Base-by-base conservation (phyloP, 495 filamentous ascomycete species). In the Podospora comata region DNA sequence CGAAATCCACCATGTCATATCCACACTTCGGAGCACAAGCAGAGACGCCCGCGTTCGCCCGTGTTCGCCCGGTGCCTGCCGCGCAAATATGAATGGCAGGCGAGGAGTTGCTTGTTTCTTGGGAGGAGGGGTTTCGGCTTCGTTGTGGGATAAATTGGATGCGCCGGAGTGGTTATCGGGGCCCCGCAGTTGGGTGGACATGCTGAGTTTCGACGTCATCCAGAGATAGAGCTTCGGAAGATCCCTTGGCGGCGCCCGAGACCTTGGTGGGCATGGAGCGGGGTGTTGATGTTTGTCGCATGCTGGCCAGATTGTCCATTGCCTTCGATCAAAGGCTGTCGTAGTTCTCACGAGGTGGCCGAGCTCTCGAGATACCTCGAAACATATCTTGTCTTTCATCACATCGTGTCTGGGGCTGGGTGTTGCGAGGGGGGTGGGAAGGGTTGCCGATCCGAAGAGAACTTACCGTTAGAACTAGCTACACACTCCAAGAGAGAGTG, bases 391-490 rank as follows among this genome's bases (percentile, higher is more conserved):
- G 68, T 71, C 68, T 70, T 67, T 57, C 27, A 62, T 55, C 55
- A 20, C n/a, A 26, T 6, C 60, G 68, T 30, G 19, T 28, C 59
- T 15, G 7, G 64, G 64, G 3, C 48, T 32, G 30, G 19, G 65
- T 56, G 48, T 54, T 56, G 60, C 39, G 55, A 16, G 44, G 16
- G 9, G 58, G 30, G 32, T 6, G 11, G 28, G 13, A 55, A 58
- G 18, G 16, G 30, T 16, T 56, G 26, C 23, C 15, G 48, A 5
- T 48, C 15, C 39, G 39, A 48, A 18, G 39, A 48, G 39, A 48
- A 74, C 76, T 74, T 78, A 78, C 76, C 74, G 74, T 70, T 73
- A 69, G 64, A 55, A 65, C 72, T 70, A 54, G 11, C 28, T 62
- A 66, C 39, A 67, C 70, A 64, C 71, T 60, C 62, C 3, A 60